Conservation (phyloP, 352 stramenopile genomes). For the Pythium guiyangense region DNA sequence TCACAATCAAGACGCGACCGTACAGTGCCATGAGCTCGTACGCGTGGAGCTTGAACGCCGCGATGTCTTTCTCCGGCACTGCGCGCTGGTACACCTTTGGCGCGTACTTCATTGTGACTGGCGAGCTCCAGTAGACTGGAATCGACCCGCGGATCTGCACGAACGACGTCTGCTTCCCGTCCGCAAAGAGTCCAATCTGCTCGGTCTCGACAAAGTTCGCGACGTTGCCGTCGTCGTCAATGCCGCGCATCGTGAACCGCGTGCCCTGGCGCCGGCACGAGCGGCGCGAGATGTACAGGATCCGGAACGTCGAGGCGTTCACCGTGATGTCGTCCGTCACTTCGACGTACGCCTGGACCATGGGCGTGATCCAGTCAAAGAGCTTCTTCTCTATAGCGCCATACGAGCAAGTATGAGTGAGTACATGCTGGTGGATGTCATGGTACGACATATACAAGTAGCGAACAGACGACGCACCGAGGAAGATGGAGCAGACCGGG, state of each 20-base stretch:
- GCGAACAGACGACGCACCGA: constrained; percentile 25
- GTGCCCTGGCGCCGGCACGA: constrained; percentile 82
- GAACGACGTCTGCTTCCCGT: constrained; percentile 55
- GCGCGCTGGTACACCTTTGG: constrained; percentile 78
- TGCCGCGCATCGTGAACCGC: constrained; percentile 91
- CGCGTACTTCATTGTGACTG: constrained; percentile 91
- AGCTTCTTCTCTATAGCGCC: constrained; percentile 52
- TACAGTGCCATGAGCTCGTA: constrained; percentile 66
- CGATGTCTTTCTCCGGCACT: constrained; percentile 37
- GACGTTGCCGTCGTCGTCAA: constrained; percentile 88
- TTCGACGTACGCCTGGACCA: constrained; percentile 69
- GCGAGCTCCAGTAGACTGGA: constrained; percentile 91
- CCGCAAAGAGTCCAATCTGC: constrained; percentile 83
- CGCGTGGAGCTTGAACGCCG: constrained; percentile 50
- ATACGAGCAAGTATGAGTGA: not conserved
- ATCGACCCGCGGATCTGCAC: constrained; percentile 93
- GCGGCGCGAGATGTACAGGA: constrained; percentile 71
- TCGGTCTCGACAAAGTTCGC: constrained; percentile 97
- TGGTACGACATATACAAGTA: no score
- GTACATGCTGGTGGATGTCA: not conserved
- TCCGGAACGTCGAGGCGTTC: constrained; percentile 47
- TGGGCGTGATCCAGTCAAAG: constrained; percentile 77
- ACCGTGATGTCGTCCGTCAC: constrained; percentile 41
- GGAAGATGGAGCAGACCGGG: constrained; percentile 41
- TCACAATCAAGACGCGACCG: constrained; percentile 87